Evolutionary conservation across 306 rosid species (phyloP).

Genomic region (Crataegus laevigata): DNA sequence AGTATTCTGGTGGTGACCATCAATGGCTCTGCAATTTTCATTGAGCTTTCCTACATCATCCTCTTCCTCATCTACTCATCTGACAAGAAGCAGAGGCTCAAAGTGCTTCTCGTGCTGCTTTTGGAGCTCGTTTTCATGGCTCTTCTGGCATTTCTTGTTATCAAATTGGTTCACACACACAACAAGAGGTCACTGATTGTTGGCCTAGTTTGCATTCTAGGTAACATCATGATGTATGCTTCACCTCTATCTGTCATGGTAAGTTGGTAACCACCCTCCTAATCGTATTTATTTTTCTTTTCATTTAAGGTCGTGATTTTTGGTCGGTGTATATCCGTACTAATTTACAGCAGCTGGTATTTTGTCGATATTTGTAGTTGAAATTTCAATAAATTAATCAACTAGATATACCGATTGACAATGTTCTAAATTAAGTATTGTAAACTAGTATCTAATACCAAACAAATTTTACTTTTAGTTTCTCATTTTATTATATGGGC

Average conservation of each 20-base stretch:
- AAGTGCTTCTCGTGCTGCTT: conserved; percentile 25
- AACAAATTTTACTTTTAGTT: no score
- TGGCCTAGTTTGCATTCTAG: conserved; percentile 51
- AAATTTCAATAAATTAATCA: no score
- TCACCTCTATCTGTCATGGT: conserved; percentile 79
- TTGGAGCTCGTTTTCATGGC: conserved; percentile 42
- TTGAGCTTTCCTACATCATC: conserved; percentile 50
- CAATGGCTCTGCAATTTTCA: conserved; percentile 47
- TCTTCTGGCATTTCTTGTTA: conserved; percentile 25
- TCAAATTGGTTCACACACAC: conserved; percentile 31
- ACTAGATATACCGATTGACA: neutral
- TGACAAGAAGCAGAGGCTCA: conserved; percentile 47
- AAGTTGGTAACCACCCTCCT: neutral
- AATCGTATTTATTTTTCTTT: neutral
- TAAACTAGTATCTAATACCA: neutral
- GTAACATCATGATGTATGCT: conserved; percentile 89
- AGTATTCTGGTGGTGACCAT: conserved; percentile 64
- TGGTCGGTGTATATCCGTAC: neutral
- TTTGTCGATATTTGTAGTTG: neutral
- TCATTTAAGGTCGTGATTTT: neutral
- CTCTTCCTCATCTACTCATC: conserved; percentile 59
- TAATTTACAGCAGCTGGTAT: neutral
- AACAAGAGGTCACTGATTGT: conserved; percentile 46
- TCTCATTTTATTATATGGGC: no score
- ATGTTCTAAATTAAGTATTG: no score